These are phyloP conservation scores for Kwoniella pini DNA, from an alignment of 768 basidiomycete species.

Conservation along the genomic window DNA sequence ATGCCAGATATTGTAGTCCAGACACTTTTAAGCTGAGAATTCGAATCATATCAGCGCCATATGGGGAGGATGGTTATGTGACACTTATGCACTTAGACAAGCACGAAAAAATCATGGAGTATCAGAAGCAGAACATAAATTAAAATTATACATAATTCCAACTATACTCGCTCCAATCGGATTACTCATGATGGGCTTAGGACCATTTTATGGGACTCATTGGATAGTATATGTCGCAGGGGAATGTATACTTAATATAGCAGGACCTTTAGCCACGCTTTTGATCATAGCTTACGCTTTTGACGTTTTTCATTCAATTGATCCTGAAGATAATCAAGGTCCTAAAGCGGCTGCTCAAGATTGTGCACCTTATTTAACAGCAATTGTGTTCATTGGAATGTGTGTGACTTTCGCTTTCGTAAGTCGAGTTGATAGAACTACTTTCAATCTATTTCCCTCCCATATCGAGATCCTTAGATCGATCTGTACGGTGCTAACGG, in stretches of 20 bases:
- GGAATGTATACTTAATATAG: conserved; percentile 10
- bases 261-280: conserved; percentile 22
- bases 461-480: no score
- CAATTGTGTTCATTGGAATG: conserved; percentile 9
- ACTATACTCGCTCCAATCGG: conserved; percentile 14
- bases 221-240: conserved; percentile 31
- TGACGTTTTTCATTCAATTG: conserved; percentile 22
- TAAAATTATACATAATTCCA: conserved; percentile 18
- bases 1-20: no score
- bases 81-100: conserved; percentile 10
- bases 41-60: conserved; percentile 8
- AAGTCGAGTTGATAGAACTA: not conserved
- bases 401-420: conserved; percentile 17
- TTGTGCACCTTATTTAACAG: conserved; percentile 14
- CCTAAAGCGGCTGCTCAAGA: conserved; percentile 16
- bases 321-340: not conserved
- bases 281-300: conserved; percentile 26
- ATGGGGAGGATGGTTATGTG: conserved; percentile 10
- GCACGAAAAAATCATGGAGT: conserved; percentile 21
- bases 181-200: conserved; percentile 31
- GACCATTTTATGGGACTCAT: conserved; percentile 26
- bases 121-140: conserved; percentile 24
- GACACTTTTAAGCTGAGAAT: no score
- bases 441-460: not conserved
- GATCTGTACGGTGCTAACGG: no score